These are phyloP conservation scores for Plasmodium gallinaceum DNA, from an alignment of 169 alveolate species.

Conservation along the genomic window DNA sequence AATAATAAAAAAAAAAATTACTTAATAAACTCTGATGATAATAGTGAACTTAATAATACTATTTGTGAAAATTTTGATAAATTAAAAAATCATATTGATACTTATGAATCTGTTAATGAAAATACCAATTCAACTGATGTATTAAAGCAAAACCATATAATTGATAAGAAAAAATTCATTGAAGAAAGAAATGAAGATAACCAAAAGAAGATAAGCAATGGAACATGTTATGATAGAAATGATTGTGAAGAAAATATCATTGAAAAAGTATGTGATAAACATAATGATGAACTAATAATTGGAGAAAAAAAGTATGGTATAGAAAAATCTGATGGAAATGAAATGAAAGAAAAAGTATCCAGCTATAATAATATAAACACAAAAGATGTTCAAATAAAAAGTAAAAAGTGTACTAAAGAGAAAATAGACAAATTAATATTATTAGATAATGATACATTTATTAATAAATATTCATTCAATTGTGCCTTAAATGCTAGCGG, in stretches of 20 bases:
- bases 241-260: neutral
- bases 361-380: neutral
- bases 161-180: neutral
- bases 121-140: neutral
- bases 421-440: conserved; percentile 46
- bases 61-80: neutral
- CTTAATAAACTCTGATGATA: conserved; percentile 91
- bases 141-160: conserved; percentile 16
- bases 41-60: conserved; percentile 91
- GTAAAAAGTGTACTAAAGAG: conserved; percentile 78
- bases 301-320: neutral
- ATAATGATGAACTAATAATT: no score
- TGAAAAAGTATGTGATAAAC: neutral
- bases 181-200: neutral
- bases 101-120: no score
- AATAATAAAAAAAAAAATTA: conserved; percentile 91
- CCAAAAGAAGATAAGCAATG: no score
- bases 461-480: conserved; percentile 63
- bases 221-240: neutral
- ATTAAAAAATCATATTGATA: no score
- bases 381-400: conserved; percentile 85
- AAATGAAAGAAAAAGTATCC: neutral
- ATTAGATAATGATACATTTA: conserved; percentile 61
- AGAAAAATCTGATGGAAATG: neutral
- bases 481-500: conserved; percentile 77